Evolutionary conservation across 352 stramenopile genomes (phyloP).

Genomic region (Ophiocytium majus): DNA sequence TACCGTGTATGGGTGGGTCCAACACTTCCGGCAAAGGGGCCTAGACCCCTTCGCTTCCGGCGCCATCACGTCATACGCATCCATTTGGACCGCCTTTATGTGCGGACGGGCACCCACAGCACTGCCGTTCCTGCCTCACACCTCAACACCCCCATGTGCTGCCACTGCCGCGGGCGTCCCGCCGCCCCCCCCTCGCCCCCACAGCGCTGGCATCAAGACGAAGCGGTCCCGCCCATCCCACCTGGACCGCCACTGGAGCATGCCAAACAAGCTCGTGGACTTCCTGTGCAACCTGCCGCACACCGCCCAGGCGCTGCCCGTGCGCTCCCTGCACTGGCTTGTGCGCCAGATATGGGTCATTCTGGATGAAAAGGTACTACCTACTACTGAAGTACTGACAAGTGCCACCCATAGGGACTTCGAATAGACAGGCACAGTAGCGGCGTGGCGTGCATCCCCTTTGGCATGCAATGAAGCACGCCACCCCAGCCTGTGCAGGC

Average conservation of each 20-base stretch:
- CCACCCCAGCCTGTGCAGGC: too few relatives aligned
- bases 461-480: too few relatives aligned
- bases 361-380: slow-evolving; percentile 56
- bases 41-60: too few relatives aligned
- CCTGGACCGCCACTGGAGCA: slow-evolving; percentile 46
- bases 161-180: background rate
- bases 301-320: slow-evolving; percentile 51
- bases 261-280: slow-evolving; percentile 57
- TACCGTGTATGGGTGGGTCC: too few relatives aligned
- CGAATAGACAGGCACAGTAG: too few relatives aligned
- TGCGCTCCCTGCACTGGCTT: slow-evolving; percentile 56
- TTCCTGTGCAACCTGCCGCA: slow-evolving; percentile 60
- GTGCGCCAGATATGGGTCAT: slow-evolving; percentile 56
- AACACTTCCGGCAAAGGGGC: too few relatives aligned
- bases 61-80: too few relatives aligned
- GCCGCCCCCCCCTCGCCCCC: slow-evolving; percentile 12
- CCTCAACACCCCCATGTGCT: background rate
- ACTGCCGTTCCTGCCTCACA: too few relatives aligned
- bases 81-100: slow-evolving; percentile 41
- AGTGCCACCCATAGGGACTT: too few relatives aligned
- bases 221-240: slow-evolving; percentile 26
- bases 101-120: too few relatives aligned
- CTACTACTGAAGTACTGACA: too few relatives aligned
- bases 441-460: too few relatives aligned
- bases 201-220: slow-evolving; percentile 23